phyloP scores from a whole-genome alignment of 1,139 yeast genomes.

The Suhomyces bribrorum region DNA sequence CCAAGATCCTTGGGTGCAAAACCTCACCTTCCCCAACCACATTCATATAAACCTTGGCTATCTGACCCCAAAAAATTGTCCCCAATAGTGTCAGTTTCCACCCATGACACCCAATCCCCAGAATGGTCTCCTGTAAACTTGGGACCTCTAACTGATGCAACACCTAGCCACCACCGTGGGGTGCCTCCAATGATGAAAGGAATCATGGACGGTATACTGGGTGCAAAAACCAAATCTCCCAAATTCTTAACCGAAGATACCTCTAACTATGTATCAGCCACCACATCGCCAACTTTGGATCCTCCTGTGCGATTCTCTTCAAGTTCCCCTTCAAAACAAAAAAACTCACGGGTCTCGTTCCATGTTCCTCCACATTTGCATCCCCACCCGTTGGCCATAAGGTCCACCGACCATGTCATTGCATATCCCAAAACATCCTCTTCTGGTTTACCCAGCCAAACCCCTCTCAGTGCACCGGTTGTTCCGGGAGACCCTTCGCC shows the following conservation, averaged over 20 bases:
- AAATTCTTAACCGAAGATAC: no score
- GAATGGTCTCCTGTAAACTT: neutral
- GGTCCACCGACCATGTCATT: slow-evolving; percentile 4
- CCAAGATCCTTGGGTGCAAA: no score
- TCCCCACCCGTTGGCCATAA: slow-evolving; percentile 1
- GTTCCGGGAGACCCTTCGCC: slow-evolving; percentile 7
- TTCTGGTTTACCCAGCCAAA: neutral
- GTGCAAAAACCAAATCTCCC: no score
- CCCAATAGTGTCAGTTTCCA: neutral
- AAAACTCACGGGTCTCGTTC: neutral
- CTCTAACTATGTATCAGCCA: neutral
- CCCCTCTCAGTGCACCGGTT: neutral
- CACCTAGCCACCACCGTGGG: no score
- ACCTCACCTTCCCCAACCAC: no score
- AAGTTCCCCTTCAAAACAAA: neutral
- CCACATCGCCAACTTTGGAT: neutral
- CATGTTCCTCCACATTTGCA: neutral
- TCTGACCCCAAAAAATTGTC: neutral
- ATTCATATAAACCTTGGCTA: no score
- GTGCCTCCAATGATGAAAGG: no score
- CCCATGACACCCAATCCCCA: neutral
- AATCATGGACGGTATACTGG: neutral
- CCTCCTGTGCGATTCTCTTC: neutral
- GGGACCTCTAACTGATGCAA: no score
- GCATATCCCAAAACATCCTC: slow-evolving; percentile 5